Conservation (phyloP, 805 yeast genomes). For the Cyberlindnera xylosilytica region DNA sequence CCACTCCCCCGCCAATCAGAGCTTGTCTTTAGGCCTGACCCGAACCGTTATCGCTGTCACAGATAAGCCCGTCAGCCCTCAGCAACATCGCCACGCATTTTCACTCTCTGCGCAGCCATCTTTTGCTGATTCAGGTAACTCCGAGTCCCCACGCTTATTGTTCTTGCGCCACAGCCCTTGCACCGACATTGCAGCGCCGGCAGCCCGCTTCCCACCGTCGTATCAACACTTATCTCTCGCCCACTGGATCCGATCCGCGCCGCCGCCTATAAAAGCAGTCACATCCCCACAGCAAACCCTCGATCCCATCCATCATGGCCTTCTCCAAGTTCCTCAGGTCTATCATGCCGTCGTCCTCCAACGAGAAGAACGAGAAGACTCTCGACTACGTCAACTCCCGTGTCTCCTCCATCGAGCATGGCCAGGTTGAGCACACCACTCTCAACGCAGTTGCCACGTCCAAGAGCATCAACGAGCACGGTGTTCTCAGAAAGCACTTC, state of each 20-base stretch:
- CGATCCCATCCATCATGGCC: slow-evolving; percentile 1
- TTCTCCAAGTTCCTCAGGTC: slow-evolving; percentile 5
- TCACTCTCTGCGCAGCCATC: neutral
- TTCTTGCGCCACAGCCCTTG: too few species aligned
- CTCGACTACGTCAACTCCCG: slow-evolving; percentile 1
- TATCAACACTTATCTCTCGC: neutral
- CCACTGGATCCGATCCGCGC: neutral
- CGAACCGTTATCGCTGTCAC: too few species aligned
- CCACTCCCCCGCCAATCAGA: neutral
- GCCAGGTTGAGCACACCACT: slow-evolving; percentile 15
- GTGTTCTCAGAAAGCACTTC: slow-evolving; percentile 30
- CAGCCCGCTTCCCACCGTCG: neutral
- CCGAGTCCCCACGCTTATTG: too few species aligned
- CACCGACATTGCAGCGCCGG: too few species aligned
- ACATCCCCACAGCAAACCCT: neutral
- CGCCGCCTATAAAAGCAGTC: neutral
- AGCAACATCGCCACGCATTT: neutral
- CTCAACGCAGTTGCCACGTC: slow-evolving; percentile 7
- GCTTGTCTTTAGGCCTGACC: slow-evolving; percentile 1
- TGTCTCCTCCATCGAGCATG: slow-evolving; percentile 7
- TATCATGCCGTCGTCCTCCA: slow-evolving; percentile 8
- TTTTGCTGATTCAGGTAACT: too few species aligned
- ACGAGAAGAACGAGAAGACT: slow-evolving; percentile 7
- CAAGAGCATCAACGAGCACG: slow-evolving; percentile 12
- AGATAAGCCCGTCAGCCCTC: neutral